phyloP scores from a whole-genome alignment of 2,329 filamentous ascomycete species.

The Corinectria fuckeliana region DNA sequence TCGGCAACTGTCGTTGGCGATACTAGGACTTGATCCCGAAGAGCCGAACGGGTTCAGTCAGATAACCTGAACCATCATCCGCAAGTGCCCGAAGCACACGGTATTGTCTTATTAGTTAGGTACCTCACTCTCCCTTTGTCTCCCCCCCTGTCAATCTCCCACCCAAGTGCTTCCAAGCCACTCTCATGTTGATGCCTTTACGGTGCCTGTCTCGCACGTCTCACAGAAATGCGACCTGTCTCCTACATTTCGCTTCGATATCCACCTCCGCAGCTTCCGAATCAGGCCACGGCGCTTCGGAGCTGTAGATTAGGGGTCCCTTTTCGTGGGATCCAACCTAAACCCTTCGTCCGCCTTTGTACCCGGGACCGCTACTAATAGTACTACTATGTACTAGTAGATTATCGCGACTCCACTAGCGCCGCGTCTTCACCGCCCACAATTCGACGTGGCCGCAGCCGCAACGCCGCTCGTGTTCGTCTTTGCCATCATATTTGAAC shows the following conservation, averaged over 20 bases:
- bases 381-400: too few species aligned
- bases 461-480: slow-evolving; percentile 15
- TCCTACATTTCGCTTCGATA: not conserved
- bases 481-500: slow-evolving; percentile 18
- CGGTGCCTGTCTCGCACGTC: too few species aligned
- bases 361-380: not conserved
- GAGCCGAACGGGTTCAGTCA: not conserved
- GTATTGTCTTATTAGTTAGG: not conserved
- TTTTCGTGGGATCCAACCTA: not conserved
- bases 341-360: too few species aligned
- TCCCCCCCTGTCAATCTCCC: not conserved
- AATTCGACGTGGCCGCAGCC: slow-evolving; percentile 10
- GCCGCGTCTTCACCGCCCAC: slow-evolving; percentile 28
- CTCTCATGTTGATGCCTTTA: too few species aligned
- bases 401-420: slow-evolving; percentile 36
- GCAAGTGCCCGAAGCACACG: not conserved
- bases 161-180: not conserved
- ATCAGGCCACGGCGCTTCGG: slow-evolving; percentile 12
- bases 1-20: slow-evolving; percentile 21
- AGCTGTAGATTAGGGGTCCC: not conserved
- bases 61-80: slow-evolving; percentile 1
- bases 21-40: slow-evolving; percentile 6
- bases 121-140: not conserved
- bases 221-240: slow-evolving; percentile 7
- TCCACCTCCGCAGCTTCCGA: slow-evolving; percentile 15